These are phyloP conservation scores for Cutaneotrichosporon sp. DNA, from an alignment of 1,284 basidiomycete species.

Conservation along the genomic window DNA sequence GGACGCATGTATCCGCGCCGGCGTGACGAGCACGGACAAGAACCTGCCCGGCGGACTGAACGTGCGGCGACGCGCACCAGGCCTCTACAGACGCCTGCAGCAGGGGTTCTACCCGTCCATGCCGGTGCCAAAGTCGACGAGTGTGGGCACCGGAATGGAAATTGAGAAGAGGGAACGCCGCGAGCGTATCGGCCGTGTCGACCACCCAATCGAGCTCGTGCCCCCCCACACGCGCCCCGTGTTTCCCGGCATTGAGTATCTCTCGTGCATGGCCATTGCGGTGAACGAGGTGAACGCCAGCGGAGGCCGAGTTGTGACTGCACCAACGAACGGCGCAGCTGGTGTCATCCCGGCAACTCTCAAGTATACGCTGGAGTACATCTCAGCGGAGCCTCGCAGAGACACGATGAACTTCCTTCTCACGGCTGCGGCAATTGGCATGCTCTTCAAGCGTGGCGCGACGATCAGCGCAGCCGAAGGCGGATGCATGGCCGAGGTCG, in stretches of 20 bases:
- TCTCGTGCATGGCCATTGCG: slow-evolving; percentile 87
- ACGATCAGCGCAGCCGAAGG: slow-evolving; percentile 95
- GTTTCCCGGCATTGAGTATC: slow-evolving; percentile 89
- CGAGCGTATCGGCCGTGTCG: slow-evolving; percentile 38
- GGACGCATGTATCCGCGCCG: slow-evolving; percentile 86
- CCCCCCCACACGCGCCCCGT: slow-evolving; percentile 57
- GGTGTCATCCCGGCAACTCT: slow-evolving; percentile 84
- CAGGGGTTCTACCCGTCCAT: slow-evolving; percentile 52
- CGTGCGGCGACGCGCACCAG: slow-evolving; percentile 72
- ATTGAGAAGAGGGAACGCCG: not conserved
- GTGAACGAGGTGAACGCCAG: slow-evolving; percentile 79
- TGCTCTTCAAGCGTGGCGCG: slow-evolving; percentile 95
- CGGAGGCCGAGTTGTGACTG: slow-evolving; percentile 89
- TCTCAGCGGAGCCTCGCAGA: slow-evolving; percentile 28
- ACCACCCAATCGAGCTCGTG: slow-evolving; percentile 77
- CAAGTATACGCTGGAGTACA: slow-evolving; percentile 43
- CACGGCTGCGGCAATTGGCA: slow-evolving; percentile 81
- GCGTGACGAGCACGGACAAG: slow-evolving; percentile 70
- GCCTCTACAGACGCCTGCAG: slow-evolving; percentile 81
- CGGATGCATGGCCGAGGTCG: slow-evolving; percentile 54
- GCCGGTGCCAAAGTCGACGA: slow-evolving; percentile 6
- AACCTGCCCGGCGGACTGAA: slow-evolving; percentile 79
- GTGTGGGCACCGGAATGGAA: slow-evolving; percentile 49
- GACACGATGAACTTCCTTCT: slow-evolving; percentile 74
- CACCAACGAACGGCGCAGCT: slow-evolving; percentile 58